Evolutionary conservation across 1,284 basidiomycete species (phyloP), one percentile per base, ranked within the genome.

Genomic region (Cystobasidium sp.): DNA sequence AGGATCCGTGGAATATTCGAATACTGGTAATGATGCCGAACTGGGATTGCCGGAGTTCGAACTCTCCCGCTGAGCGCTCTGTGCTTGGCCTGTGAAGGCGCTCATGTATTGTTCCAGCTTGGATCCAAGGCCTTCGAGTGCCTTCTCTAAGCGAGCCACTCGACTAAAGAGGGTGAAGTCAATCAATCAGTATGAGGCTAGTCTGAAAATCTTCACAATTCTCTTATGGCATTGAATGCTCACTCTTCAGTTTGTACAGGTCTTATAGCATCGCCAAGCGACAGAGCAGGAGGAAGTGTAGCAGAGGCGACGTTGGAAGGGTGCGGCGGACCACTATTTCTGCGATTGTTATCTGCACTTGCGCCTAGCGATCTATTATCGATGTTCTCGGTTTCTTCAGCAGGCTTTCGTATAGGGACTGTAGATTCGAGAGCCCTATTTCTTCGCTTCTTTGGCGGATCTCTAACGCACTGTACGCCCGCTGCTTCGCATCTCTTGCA

Each of bases 31-130:
- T 37, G 55, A 16, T 58, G 55, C 12, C 55, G 10, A 10, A 37
- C 5, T 31, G 5, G 31, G 31, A 31, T 31, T 31, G 39, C 39
- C 12, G 24, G 55, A 58, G 4, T 7, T 22, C 9, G 24, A 12
- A n/a, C 22, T 7, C 31, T 58, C 24, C n/a, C 55, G 55, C 8
- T 16, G 24, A 58, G 6, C 24, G 22, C 3, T 24, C 22, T 22
- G 22, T 14, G 24, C 31, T 31, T 31, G 31, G 31, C 31, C 31
- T 10, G 55, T 6, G 24, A 58, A 58, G 31, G 55, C 55, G 12
- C n/a, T 58, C 55, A 58, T 58, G 22, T 58, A 58, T 58, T 58
- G 55, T n/a, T 58, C 55, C 7, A 58, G 24, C 31, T 37, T 58
- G 9, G 20, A 31, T 8, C 55, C 55, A 12, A 58, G n/a, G 1